A percentile compares a stretch with the other conserved stretches of the same genome.
phyloP scores from a whole-genome alignment of 164 flowering plant genomes.

The Protea cynaroides region DNA sequence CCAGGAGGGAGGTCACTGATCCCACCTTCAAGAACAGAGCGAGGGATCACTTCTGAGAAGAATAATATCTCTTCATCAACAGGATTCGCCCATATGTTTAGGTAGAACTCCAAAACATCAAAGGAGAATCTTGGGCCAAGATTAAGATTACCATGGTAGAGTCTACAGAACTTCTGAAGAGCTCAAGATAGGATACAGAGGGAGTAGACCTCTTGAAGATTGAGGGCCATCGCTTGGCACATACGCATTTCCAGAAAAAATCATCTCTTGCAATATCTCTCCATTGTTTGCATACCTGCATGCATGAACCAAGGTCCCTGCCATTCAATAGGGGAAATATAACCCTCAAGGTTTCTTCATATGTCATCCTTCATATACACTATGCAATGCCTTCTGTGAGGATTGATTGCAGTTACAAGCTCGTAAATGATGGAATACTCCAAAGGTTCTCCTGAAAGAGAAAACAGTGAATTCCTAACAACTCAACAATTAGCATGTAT shows the following conservation, averaged over 20 bases:
- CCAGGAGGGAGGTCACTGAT: no score
- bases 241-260: constrained; percentile 82
- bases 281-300: no score
- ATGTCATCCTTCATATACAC: constrained; percentile 27
- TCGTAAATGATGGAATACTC: no score
- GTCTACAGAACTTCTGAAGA: constrained; percentile 60
- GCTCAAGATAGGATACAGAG: constrained; percentile 46
- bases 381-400: no score
- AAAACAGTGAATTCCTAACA: neutral
- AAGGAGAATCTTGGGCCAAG: constrained; percentile 80
- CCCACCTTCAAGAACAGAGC: no score
- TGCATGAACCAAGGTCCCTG: no score
- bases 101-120: constrained; percentile 62
- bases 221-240: constrained; percentile 92
- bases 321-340: no score
- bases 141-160: constrained; percentile 30
- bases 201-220: constrained; percentile 55
- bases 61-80: no score
- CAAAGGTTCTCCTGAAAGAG: no score
- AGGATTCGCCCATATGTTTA: constrained; percentile 80
- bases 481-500: neutral
- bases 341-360: constrained; percentile 55
- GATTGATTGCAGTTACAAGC: neutral
- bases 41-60: no score
- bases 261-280: no score